Conservation (phyloP, 2,329 filamentous ascomycete genomes). For the Cryphonectria naterciae region DNA sequence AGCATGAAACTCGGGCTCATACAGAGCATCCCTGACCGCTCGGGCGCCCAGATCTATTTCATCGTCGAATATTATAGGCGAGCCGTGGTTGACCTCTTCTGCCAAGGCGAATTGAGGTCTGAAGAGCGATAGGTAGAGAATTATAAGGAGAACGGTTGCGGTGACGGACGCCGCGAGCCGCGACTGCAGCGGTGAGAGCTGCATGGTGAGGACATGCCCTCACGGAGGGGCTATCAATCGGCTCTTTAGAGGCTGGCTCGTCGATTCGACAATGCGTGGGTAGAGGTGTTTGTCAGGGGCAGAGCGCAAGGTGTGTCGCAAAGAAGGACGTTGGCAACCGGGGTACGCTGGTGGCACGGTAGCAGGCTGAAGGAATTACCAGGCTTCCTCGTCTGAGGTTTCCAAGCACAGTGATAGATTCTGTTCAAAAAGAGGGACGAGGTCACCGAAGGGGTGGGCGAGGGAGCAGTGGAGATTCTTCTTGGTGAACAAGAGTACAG, state of each 20-base stretch:
- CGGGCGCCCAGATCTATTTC: conserved; percentile 25
- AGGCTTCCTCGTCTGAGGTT: background rate
- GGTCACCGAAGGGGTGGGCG: background rate
- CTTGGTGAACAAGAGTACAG: conserved; percentile 5
- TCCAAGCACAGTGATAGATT: background rate
- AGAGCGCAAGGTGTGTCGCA: background rate
- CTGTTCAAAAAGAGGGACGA: background rate
- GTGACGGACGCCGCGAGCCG: conserved; percentile 70
- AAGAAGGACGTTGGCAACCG: background rate
- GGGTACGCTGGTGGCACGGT: background rate
- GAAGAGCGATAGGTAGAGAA: conserved; percentile 65
- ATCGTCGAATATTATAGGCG: conserved; percentile 34
- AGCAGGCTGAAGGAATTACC: background rate
- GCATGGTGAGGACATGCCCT: conserved; percentile 53
- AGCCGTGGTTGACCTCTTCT: conserved; percentile 48
- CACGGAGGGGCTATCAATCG: conserved; percentile 38
- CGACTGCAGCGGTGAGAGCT: conserved; percentile 71
- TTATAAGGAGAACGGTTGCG: conserved; percentile 61
- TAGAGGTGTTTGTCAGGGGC: background rate
- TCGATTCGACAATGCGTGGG: background rate
- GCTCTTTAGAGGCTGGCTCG: background rate
- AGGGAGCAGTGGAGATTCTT: conserved; percentile 1
- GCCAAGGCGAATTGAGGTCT: conserved; percentile 66
- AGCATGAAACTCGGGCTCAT: conserved; percentile 64
- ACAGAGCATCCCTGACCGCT: conserved; percentile 39